phyloP scores from a whole-genome alignment of 2,329 filamentous ascomycete species.

The Penicillium sp. region DNA sequence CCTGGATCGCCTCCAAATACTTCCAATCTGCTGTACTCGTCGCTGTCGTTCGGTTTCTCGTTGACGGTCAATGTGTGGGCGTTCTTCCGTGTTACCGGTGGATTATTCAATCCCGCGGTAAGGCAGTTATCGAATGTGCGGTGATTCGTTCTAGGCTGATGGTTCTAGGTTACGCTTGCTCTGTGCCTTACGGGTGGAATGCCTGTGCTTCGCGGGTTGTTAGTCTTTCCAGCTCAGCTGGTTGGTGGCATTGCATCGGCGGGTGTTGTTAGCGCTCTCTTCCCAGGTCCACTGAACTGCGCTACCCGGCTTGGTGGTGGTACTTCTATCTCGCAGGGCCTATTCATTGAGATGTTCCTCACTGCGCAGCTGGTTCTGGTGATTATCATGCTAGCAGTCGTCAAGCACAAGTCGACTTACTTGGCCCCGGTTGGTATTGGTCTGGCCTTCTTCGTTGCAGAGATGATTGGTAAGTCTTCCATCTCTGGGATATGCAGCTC shows the following conservation, averaged over 20 bases:
- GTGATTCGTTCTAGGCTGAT: not conserved
- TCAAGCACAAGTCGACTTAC: slow-evolving; percentile 73
- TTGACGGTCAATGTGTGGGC: slow-evolving; percentile 57
- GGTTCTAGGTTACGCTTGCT: slow-evolving; percentile 55
- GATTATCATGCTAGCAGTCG: slow-evolving; percentile 69
- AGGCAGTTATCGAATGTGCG: slow-evolving; percentile 1
- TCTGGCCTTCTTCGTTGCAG: slow-evolving; percentile 65
- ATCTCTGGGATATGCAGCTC: not conserved
- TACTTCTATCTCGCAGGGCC: slow-evolving; percentile 56
- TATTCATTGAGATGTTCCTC: slow-evolving; percentile 69
- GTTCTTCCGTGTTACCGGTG: slow-evolving; percentile 55
- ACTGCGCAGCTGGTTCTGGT: slow-evolving; percentile 65
- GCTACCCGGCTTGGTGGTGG: slow-evolving; percentile 57
- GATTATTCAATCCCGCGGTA: slow-evolving; percentile 54
- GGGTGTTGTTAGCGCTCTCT: slow-evolving; percentile 57
- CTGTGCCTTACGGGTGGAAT: slow-evolving; percentile 62
- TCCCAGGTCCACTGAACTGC: slow-evolving; percentile 60
- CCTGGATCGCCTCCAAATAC: slow-evolving; percentile 37
- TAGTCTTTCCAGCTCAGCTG: slow-evolving; percentile 60
- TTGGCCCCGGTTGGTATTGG: slow-evolving; percentile 73
- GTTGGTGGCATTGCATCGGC: slow-evolving; percentile 61
- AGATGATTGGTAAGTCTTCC: slow-evolving; percentile 47
- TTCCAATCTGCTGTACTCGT: slow-evolving; percentile 43
- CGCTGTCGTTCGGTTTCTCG: slow-evolving; percentile 48
- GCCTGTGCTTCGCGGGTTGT: slow-evolving; percentile 51